Evolutionary conservation across 768 basidiomycete species (phyloP), one percentile per base, ranked within the genome.

Genomic region (Rhizopogon salebrosus): DNA sequence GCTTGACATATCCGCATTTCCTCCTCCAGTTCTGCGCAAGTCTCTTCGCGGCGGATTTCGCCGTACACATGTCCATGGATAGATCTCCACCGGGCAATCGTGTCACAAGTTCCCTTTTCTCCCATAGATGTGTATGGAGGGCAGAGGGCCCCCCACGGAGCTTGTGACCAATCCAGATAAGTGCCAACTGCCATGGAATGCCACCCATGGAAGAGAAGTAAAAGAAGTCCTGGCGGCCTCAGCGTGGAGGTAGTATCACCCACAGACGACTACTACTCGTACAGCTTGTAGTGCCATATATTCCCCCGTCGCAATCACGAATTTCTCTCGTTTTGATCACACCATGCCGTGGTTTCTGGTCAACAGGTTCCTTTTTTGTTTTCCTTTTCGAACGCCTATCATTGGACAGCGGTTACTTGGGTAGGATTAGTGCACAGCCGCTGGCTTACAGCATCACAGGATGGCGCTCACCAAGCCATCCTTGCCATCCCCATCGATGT

Each of bases 321-420:
- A 29, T 38, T 43, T 40, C 52, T 41, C 48, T 55, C 49, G 31
- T 48, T 53, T 54, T 50, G 49, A 64, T 59, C 53, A 54, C 54
- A 52, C 41, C 41, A 23, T 46, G 43, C 29, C 18, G 7, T 41
- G 27, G n/a, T n/a, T 35, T 29, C 29, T 49, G 53, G 57, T 48
- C 13, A 11, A 18, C n/a, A 46, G 35, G 40, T 22, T 54, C 48
- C 6, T 53, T 54, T 63, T 54, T 26, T n/a, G 4, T 4, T 49
- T 20, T 10, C 20, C 7, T 9, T 54, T 31, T 26, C 26, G 39
- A 11, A 22, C 58, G 52, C 51, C 48, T 14, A 43, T 43, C 27
- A 29, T 43, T 46, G 43, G 43, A 14, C 14, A 29, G 43, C 42
- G 6, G n/a, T n/a, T 27, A n/a, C n/a, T 42, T n/a, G 24, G 26